Conservation (phyloP, 352 stramenopile species). For the Phytophthora tubulina region DNA sequence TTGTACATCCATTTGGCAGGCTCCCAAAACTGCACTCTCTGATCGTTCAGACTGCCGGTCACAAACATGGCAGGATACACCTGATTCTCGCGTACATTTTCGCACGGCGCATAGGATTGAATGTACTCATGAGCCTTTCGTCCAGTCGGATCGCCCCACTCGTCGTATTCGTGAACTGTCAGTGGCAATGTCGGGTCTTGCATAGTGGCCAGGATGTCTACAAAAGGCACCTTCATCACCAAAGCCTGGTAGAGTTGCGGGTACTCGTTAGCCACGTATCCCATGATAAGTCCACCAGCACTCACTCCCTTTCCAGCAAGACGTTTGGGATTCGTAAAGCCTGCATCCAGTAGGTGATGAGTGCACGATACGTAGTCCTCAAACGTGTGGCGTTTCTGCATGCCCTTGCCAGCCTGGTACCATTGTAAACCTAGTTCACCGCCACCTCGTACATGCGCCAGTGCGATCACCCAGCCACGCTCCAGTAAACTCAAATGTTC, state of each 20-base stretch:
- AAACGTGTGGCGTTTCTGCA: slow-evolving; percentile 90
- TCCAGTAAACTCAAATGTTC: slow-evolving; percentile 87
- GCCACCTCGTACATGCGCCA: slow-evolving; percentile 91
- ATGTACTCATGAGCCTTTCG: slow-evolving; percentile 71
- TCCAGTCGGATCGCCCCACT: slow-evolving; percentile 86
- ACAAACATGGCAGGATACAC: slow-evolving; percentile 86
- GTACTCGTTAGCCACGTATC: slow-evolving; percentile 86
- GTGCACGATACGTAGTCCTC: slow-evolving; percentile 85
- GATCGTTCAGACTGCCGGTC: slow-evolving; percentile 85
- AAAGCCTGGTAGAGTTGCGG: slow-evolving; percentile 79
- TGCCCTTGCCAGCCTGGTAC: slow-evolving; percentile 84
- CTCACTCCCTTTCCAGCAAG: slow-evolving; percentile 86
- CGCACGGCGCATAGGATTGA: slow-evolving; percentile 81
- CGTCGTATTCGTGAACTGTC: slow-evolving; percentile 93
- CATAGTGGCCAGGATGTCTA: slow-evolving; percentile 92
- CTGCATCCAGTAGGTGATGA: slow-evolving; percentile 62
- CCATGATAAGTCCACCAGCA: slow-evolving; percentile 89
- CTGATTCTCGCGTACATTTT: slow-evolving; percentile 63
- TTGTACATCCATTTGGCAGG: slow-evolving; percentile 88
- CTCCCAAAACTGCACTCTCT: slow-evolving; percentile 88
- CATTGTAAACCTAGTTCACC: slow-evolving; percentile 88
- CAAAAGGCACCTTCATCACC: slow-evolving; percentile 91
- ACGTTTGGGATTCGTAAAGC: slow-evolving; percentile 67
- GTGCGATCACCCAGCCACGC: slow-evolving; percentile 90
- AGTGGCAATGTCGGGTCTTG: slow-evolving; percentile 84